Conservation (phyloP, 345 rosid species). For the Rhodamnia argentea region DNA sequence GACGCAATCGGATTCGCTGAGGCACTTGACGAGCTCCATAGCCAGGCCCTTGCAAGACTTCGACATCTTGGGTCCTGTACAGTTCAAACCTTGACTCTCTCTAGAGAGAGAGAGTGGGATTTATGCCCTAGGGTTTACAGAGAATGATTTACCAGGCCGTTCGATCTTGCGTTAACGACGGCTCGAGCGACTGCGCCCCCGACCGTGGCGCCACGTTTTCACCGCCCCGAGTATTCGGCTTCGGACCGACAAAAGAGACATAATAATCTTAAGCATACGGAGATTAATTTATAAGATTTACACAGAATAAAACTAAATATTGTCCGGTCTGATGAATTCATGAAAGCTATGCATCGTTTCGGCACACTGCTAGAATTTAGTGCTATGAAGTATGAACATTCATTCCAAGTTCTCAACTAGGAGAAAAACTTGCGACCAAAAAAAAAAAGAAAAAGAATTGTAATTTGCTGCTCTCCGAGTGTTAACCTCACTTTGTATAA, state of each 20-base stretch:
- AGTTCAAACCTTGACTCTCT: background rate
- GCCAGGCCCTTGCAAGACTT: constrained; percentile 98
- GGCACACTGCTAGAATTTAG: background rate
- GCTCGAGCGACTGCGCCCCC: too few species aligned
- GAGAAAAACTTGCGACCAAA: too few species aligned
- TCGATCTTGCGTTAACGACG: too few species aligned
- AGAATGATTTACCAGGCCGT: background rate
- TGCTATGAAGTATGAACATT: background rate
- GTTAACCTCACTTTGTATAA: background rate
- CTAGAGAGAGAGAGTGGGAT: too few species aligned
- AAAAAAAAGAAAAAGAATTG: too few species aligned
- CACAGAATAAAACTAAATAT: too few species aligned
- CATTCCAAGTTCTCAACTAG: background rate
- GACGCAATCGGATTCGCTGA: constrained; percentile 78
- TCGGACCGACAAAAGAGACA: too few species aligned
- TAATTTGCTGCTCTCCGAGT: background rate
- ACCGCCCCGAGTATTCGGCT: too few species aligned
- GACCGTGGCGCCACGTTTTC: too few species aligned
- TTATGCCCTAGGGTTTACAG: background rate
- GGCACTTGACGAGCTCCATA: constrained; percentile 86
- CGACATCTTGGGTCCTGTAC: constrained; percentile 29
- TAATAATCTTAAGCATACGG: too few species aligned
- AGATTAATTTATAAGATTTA: too few species aligned
- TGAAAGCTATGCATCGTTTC: background rate
- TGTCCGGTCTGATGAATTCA: background rate